phyloP scores from a whole-genome alignment of 2,329 filamentous ascomycete species.

The Botryotinia narcissicola region DNA sequence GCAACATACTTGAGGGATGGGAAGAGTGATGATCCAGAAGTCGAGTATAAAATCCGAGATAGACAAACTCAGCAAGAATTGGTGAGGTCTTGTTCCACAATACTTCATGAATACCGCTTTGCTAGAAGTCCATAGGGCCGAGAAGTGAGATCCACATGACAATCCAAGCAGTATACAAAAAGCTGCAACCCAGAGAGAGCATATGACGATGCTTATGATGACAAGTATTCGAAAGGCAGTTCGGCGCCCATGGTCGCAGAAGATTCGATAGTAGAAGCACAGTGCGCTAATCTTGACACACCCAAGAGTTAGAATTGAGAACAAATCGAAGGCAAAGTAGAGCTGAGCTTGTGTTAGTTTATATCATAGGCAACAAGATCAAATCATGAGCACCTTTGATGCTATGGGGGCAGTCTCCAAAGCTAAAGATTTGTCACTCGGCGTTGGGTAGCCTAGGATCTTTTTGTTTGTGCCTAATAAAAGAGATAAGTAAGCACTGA shows the following conservation, averaged over 20 bases:
- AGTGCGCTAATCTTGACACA: constrained; percentile 15
- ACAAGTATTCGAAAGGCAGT: background rate
- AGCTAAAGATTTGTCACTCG: background rate
- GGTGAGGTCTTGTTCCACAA: background rate
- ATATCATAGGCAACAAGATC: background rate
- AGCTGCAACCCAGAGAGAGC: background rate
- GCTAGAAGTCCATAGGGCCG: background rate
- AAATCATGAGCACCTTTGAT: background rate
- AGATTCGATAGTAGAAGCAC: constrained; percentile 16
- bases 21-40: background rate
- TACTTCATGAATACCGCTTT: background rate
- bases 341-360: background rate
- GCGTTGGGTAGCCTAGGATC: background rate
- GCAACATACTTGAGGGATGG: background rate
- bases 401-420: background rate
- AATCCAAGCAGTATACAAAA: background rate
- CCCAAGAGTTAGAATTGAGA: background rate
- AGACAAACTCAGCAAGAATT: background rate
- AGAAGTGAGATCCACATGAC: constrained; percentile 3
- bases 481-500: too few relatives aligned
- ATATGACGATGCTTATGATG: background rate
- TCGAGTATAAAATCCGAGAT: constrained; percentile 6
- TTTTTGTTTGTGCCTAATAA: background rate
- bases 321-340: background rate
- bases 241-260: constrained; percentile 3